Percentiles rank a stretch among this genome's conserved stretches.
Evolutionary conservation across 2,329 filamentous ascomycete genomes (phyloP).

Genomic region (Fusarium paranaense): DNA sequence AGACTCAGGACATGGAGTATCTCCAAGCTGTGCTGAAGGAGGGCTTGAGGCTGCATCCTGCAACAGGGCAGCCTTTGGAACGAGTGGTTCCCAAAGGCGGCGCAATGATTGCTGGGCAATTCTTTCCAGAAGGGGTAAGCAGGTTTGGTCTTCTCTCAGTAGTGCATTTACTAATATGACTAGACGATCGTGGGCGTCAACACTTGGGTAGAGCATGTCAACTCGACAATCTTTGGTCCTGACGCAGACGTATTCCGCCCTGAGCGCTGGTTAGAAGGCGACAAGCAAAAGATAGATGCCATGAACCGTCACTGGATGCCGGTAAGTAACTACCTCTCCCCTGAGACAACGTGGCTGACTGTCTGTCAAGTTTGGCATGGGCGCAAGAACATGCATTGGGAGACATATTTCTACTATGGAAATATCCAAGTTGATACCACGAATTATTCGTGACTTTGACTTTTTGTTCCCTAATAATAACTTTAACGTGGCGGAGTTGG

Average conservation of each 20-base stretch:
- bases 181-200: background rate
- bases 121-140: background rate
- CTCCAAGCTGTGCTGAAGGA: constrained; percentile 18
- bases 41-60: constrained; percentile 11
- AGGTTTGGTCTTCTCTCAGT: background rate
- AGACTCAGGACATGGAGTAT: constrained; percentile 22
- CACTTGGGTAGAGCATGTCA: background rate
- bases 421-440: background rate
- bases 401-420: background rate
- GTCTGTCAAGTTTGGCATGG: background rate
- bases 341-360: background rate
- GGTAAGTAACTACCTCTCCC: background rate
- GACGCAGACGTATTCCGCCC: background rate
- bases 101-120: background rate
- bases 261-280: background rate
- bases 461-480: background rate
- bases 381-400: background rate
- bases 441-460: background rate
- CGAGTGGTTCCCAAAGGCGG: constrained; percentile 1
- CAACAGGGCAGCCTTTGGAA: constrained; percentile 7
- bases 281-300: background rate
- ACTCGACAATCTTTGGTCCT: background rate
- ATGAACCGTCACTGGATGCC: background rate
- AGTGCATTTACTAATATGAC: background rate
- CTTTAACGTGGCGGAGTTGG: background rate